phyloP scores from a whole-genome alignment of 2,329 filamentous ascomycete species.

The Hypoxylon sp. region DNA sequence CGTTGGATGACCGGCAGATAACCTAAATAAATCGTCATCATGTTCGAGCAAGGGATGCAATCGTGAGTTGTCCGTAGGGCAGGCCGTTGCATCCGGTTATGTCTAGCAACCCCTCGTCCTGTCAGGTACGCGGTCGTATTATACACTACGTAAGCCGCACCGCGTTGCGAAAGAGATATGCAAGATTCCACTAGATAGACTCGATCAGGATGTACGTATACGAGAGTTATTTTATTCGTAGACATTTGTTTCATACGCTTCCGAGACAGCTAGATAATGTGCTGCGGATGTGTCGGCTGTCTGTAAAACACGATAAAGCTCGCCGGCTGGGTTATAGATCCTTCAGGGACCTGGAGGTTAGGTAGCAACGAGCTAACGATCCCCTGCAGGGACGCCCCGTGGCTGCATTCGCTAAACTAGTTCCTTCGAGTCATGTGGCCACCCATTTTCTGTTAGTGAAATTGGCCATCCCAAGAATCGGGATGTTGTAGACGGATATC shows the following conservation, averaged over 20 bases:
- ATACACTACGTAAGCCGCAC: slow-evolving; percentile 18
- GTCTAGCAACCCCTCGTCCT: slow-evolving; percentile 23
- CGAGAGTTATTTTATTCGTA: no score
- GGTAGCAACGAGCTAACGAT: slow-evolving; percentile 1
- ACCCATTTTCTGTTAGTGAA: slow-evolving; percentile 6
- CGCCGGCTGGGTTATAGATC: slow-evolving; percentile 7
- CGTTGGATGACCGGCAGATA: slow-evolving; percentile 21
- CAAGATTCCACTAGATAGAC: slow-evolving; percentile 2
- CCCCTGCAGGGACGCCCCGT: slow-evolving; percentile 19
- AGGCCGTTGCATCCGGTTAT: slow-evolving; percentile 17
- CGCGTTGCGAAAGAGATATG: slow-evolving; percentile 12
- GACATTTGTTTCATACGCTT: slow-evolving; percentile 15
- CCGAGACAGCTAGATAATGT: slow-evolving; percentile 18
- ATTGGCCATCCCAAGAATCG: slow-evolving; percentile 13
- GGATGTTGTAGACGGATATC: slow-evolving; percentile 10
- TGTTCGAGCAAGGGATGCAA: background rate
- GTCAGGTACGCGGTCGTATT: slow-evolving; percentile 28
- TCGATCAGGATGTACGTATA: no score
- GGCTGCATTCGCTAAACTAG: slow-evolving; percentile 27
- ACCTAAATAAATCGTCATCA: slow-evolving; percentile 29
- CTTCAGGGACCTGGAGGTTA: background rate
- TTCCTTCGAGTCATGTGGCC: slow-evolving; percentile 31
- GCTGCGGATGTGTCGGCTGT: slow-evolving; percentile 4
- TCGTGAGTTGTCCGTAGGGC: background rate
- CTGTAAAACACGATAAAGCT: slow-evolving; percentile 10